Evolutionary conservation across 1,284 basidiomycete genomes (phyloP).

Genomic region (Cryptococcus sp.): DNA sequence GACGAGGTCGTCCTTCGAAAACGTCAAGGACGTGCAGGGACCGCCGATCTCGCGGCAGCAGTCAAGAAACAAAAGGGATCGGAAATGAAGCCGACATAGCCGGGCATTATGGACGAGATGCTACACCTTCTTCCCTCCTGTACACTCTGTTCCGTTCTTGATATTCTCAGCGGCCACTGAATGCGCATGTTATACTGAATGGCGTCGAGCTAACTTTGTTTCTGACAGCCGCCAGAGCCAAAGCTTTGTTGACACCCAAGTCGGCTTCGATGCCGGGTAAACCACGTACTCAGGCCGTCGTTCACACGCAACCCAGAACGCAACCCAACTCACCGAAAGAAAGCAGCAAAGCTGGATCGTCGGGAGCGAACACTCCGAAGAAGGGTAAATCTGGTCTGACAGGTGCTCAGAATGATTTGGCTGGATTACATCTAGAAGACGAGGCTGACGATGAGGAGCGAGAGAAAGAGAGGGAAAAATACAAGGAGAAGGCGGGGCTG

Average conservation of each 20-base stretch:
- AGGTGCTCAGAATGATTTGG: conserved; percentile 60
- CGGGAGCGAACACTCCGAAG: conserved; percentile 28
- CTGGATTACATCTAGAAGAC: conserved; percentile 67
- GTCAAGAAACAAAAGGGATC: conserved; percentile 20
- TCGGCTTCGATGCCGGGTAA: conserved; percentile 46
- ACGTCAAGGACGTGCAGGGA: conserved; percentile 55
- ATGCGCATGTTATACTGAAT: neutral
- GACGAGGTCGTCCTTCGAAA: conserved; percentile 58
- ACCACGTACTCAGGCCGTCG: conserved; percentile 21
- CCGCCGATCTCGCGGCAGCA: conserved; percentile 25
- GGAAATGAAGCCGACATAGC: conserved; percentile 15
- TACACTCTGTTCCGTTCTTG: neutral
- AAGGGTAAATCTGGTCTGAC: conserved; percentile 57
- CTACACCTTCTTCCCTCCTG: conserved; percentile 5
- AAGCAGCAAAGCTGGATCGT: conserved; percentile 26
- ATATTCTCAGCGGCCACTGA: neutral
- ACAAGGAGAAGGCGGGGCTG: conserved; percentile 60
- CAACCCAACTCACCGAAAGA: conserved; percentile 25
- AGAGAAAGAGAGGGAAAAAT: conserved; percentile 57
- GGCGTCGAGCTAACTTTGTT: conserved; percentile 5
- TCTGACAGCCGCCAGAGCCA: conserved; percentile 34
- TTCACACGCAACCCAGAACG: conserved; percentile 26
- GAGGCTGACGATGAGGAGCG: conserved; percentile 54
- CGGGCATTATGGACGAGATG: conserved; percentile 15
- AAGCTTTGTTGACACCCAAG: conserved; percentile 24